phyloP scores from a whole-genome alignment of 2,329 filamentous ascomycete species.

The Endothia cerciana region DNA sequence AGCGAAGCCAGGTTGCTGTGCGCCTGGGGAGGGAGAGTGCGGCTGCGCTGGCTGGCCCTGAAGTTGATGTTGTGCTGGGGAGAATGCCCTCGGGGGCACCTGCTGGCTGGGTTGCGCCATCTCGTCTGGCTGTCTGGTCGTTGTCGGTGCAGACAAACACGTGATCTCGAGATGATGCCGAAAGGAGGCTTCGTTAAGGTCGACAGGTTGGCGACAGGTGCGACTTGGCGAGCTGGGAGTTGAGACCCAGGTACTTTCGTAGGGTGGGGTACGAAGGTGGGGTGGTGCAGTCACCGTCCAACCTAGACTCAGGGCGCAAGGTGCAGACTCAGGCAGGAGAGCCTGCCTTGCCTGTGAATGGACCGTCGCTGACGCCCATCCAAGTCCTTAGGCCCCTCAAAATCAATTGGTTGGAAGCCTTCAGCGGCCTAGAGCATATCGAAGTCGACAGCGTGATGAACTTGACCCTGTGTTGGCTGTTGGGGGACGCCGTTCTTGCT shows the following conservation, averaged over 20 bases:
- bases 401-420: conserved; percentile 8
- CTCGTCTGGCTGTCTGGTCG: conserved; percentile 5
- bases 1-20: conserved; percentile 57
- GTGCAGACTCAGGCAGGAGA: conserved; percentile 29
- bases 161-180: neutral
- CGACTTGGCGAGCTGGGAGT: neutral
- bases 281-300: neutral
- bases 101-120: conserved; percentile 37
- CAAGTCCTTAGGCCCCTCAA: conserved; percentile 1
- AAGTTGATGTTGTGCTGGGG: conserved; percentile 55
- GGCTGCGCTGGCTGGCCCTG: conserved; percentile 5
- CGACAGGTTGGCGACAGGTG: neutral
- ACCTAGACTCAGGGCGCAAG: conserved; percentile 7
- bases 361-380: conserved; percentile 22
- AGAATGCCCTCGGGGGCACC: conserved; percentile 60
- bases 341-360: conserved; percentile 29
- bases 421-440: neutral
- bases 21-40: conserved; percentile 62
- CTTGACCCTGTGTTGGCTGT: conserved; percentile 15
- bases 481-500: conserved; percentile 1
- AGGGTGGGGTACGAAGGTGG: neutral
- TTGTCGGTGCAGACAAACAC: neutral
- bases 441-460: conserved; percentile 7
- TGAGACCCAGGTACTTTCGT: neutral
- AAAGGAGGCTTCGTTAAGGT: neutral